Evolutionary conservation across 192 early-diverging fungal species (phyloP).

Genomic region (Pilobolus umbonatus): DNA sequence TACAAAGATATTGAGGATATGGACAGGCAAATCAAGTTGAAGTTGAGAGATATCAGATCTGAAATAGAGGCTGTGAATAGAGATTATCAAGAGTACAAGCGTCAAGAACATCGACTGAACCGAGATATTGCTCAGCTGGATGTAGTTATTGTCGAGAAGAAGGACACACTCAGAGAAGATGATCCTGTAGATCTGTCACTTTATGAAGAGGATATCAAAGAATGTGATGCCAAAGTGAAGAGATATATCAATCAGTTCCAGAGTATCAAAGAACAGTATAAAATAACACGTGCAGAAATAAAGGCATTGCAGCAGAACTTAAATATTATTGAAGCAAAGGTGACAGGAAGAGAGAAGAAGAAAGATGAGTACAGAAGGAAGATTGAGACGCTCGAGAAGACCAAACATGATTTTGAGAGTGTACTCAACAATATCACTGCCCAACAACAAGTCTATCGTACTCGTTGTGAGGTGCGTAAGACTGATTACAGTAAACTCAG

Average conservation of each 20-base stretch:
- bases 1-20: background rate
- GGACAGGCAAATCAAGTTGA: constrained; percentile 2
- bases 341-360: background rate
- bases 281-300: background rate
- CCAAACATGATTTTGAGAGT: background rate
- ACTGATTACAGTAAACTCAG: background rate
- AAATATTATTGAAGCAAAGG: background rate
- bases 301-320: background rate
- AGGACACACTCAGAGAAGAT: constrained; percentile 47
- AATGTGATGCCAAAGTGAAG: background rate
- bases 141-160: background rate
- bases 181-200: constrained; percentile 59
- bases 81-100: too few species aligned
- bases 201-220: constrained; percentile 44
- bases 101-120: background rate
- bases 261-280: background rate
- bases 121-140: background rate
- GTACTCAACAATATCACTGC: background rate
- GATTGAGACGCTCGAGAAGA: background rate
- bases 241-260: constrained; percentile 19
- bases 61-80: too few species aligned
- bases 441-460: background rate
- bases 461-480: background rate
- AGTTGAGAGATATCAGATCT: too few species aligned
- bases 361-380: constrained; percentile 4